These are phyloP conservation scores for Kentomonas sorsogonicus DNA, from an alignment of 208 protist species.

Conservation along the genomic window DNA sequence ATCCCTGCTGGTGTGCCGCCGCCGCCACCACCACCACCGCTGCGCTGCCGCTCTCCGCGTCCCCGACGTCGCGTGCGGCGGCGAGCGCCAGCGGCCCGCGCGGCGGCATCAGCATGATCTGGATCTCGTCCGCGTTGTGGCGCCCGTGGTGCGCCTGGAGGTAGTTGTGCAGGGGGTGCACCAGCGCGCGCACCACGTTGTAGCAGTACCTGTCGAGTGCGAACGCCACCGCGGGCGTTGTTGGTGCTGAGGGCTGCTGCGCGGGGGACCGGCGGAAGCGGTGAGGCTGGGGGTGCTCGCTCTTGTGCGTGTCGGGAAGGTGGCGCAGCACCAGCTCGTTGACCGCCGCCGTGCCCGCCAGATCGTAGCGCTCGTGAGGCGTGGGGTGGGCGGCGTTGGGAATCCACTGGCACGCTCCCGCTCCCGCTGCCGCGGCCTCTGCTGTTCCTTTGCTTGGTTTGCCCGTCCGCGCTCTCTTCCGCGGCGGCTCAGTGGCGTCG, in stretches of 20 bases:
- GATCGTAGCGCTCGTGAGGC: constrained; percentile 23
- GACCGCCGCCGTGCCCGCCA: constrained; percentile 14
- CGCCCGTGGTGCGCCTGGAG: constrained; percentile 31
- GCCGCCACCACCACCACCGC: neutral
- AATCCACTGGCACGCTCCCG: too few relatives aligned
- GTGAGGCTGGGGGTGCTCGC: constrained; percentile 4
- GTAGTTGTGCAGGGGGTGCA: constrained; percentile 48
- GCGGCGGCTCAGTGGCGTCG: too few relatives aligned
- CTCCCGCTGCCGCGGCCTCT: too few relatives aligned
- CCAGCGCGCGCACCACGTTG: constrained; percentile 31
- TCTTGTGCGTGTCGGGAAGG: constrained; percentile 5
- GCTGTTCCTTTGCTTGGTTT: too few relatives aligned
- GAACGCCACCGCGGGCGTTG: constrained; percentile 7
- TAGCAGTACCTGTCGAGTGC: constrained; percentile 30
- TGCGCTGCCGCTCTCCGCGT: constrained; percentile 13
- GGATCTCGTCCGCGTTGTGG: constrained; percentile 52
- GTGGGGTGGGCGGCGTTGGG: too few relatives aligned
- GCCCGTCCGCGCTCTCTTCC: too few relatives aligned
- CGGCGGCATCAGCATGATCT: constrained; percentile 43
- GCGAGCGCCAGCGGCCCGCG: constrained; percentile 20
- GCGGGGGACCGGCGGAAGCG: neutral
- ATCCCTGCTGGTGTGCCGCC: too few relatives aligned
- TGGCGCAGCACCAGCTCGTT: constrained; percentile 37
- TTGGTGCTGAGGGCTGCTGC: neutral
- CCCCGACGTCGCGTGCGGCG: too few relatives aligned